Percentiles rank a stretch among this genome's conserved stretches.
Evolutionary conservation across 2,329 filamentous ascomycete genomes (phyloP).

Genomic region (Elsinoe batatas): DNA sequence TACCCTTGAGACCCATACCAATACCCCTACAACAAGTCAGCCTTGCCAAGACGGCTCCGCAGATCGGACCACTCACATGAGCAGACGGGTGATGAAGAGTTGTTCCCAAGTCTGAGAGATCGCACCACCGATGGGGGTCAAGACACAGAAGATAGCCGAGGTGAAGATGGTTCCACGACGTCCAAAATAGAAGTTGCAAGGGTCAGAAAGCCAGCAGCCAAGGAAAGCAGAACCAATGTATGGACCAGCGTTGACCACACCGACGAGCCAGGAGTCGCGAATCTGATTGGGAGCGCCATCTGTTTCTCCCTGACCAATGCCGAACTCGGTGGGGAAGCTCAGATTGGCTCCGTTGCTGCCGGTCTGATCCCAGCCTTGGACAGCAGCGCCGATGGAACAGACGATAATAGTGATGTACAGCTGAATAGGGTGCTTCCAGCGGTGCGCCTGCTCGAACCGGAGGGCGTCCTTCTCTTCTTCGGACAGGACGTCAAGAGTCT

Average conservation of each 20-base stretch:
- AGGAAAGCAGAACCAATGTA: constrained; percentile 33
- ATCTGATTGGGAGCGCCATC: constrained; percentile 26
- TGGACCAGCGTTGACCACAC: constrained; percentile 52
- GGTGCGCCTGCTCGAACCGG: constrained; percentile 52
- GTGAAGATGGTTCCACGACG: constrained; percentile 31
- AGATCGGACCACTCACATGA: constrained; percentile 7
- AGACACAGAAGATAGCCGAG: constrained; percentile 19
- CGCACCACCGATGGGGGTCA: constrained; percentile 13
- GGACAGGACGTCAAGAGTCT: constrained; percentile 51
- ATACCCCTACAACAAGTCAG: constrained; percentile 11
- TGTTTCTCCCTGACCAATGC: constrained; percentile 31
- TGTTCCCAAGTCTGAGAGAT: constrained; percentile 14
- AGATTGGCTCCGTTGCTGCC: constrained; percentile 44
- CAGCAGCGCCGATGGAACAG: constrained; percentile 61
- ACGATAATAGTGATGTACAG: constrained; percentile 58
- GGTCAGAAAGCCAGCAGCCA: constrained; percentile 18
- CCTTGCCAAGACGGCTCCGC: background rate
- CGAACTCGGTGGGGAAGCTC: constrained; percentile 48
- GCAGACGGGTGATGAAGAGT: constrained; percentile 14
- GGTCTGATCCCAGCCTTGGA: constrained; percentile 50
- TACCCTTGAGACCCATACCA: constrained; percentile 16
- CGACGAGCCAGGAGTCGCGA: constrained; percentile 50
- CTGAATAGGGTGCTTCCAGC: constrained; percentile 52
- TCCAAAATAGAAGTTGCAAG: constrained; percentile 23
- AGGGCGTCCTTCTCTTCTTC: constrained; percentile 51